A percentile compares a stretch with the other conserved stretches of the same genome.
Conservation (phyloP, 2,329 filamentous ascomycete species). For the Biscogniauxia sp. region DNA sequence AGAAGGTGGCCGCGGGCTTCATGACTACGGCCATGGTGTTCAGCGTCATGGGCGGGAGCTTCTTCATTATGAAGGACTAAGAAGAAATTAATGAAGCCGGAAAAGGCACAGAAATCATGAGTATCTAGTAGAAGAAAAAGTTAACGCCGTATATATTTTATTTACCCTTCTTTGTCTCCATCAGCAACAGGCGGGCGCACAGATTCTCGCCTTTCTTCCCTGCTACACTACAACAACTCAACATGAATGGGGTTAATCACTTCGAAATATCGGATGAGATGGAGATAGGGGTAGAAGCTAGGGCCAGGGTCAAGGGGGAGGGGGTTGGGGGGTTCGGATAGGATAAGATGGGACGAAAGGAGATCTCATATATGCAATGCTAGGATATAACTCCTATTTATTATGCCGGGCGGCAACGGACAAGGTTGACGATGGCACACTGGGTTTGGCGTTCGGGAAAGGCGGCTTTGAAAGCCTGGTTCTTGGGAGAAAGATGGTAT, state of each 20-base stretch:
- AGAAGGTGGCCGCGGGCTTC: conserved; percentile 56
- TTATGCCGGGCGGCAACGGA: background rate
- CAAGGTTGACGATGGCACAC: background rate
- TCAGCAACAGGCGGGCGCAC: no score
- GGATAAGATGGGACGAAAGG: background rate
- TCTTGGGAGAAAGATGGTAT: background rate
- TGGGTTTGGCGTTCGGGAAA: background rate
- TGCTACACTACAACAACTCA: no score
- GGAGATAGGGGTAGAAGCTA: background rate
- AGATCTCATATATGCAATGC: background rate
- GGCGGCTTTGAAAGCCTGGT: background rate
- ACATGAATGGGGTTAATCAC: background rate
- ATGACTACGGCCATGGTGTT: conserved; percentile 49
- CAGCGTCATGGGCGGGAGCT: conserved; percentile 48
- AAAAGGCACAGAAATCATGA: background rate
- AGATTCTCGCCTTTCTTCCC: no score
- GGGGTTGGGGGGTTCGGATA: no score
- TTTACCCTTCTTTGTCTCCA: no score
- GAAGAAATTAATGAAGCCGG: background rate
- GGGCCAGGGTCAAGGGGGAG: no score
- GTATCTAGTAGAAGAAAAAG: background rate
- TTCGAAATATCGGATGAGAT: background rate
- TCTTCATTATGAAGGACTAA: conserved; percentile 44
- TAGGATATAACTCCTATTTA: background rate
- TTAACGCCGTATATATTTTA: background rate